phyloP scores from a whole-genome alignment of 148 eudicot genomes.

The Amaranthus palmeri region DNA sequence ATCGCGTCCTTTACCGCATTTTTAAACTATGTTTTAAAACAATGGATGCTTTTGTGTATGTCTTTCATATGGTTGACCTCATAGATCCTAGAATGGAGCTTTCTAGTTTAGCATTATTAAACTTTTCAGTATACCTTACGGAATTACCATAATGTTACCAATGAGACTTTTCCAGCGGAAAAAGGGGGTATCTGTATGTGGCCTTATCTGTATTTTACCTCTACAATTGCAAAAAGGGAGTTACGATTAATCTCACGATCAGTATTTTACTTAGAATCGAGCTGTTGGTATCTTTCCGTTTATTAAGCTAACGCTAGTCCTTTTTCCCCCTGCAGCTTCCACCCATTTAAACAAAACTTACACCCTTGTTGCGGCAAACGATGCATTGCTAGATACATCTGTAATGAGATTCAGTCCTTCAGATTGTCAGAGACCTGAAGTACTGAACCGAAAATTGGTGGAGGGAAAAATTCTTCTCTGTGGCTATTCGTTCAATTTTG shows the following conservation, averaged over 20 bases:
- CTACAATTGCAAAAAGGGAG: neutral
- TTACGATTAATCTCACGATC: neutral
- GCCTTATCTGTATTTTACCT: neutral
- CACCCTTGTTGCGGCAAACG: constrained; percentile 89
- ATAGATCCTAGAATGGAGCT: neutral
- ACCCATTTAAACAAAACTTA: constrained; percentile 59
- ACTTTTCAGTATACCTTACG: neutral
- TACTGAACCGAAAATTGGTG: constrained; percentile 76
- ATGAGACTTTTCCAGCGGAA: neutral
- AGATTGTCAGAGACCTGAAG: constrained; percentile 92
- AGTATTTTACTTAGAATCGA: no score
- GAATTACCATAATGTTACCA: neutral
- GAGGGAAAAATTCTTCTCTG: constrained; percentile 89
- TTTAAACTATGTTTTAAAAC: no score
- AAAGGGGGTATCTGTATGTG: neutral
- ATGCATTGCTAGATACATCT: constrained; percentile 73
- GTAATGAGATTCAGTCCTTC: constrained; percentile 61
- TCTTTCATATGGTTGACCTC: neutral
- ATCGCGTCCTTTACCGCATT: no score
- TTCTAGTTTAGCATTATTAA: neutral
- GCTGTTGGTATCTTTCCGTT: neutral
- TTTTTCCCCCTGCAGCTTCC: constrained; percentile 56
- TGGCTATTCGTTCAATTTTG: constrained; percentile 96
- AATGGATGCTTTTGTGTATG: neutral
- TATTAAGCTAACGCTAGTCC: constrained; percentile 20